These are phyloP conservation scores for Aspergillus cejpii DNA, from an alignment of 2,329 filamentous ascomycete species.

Conservation along the genomic window DNA sequence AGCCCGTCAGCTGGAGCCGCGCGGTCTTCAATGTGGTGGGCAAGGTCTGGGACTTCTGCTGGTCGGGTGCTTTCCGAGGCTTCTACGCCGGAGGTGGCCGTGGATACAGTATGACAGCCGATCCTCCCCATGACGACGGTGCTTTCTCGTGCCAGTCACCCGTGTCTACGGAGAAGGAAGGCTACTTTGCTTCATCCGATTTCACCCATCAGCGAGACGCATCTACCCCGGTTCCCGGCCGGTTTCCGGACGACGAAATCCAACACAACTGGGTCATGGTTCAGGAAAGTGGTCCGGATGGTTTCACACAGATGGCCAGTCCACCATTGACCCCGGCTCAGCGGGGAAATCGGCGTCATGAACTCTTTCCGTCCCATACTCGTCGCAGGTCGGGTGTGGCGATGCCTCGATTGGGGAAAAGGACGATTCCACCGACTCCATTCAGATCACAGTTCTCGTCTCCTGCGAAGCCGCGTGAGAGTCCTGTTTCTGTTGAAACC, in stretches of 20 bases:
- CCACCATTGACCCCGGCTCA: slow-evolving; percentile 17
- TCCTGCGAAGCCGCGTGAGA: slow-evolving; percentile 26
- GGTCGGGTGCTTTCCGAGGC: slow-evolving; percentile 61
- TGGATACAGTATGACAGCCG: slow-evolving; percentile 55
- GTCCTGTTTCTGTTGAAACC: slow-evolving; percentile 51
- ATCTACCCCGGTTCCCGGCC: slow-evolving; percentile 48
- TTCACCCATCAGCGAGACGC: slow-evolving; percentile 8
- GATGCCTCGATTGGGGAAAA: slow-evolving; percentile 23
- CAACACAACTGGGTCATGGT: slow-evolving; percentile 68
- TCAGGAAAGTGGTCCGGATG: slow-evolving; percentile 20
- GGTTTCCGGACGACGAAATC: slow-evolving; percentile 50
- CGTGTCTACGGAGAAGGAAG: slow-evolving; percentile 21
- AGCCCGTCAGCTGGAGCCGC: slow-evolving; percentile 34
- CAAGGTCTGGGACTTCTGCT: slow-evolving; percentile 82
- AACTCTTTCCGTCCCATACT: slow-evolving; percentile 17
- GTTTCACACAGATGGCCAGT: slow-evolving; percentile 11
- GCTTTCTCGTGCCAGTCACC: slow-evolving; percentile 22
- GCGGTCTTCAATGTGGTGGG: slow-evolving; percentile 45
- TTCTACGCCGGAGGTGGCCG: slow-evolving; percentile 80
- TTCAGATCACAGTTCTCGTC: slow-evolving; percentile 20
- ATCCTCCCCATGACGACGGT: slow-evolving; percentile 17
- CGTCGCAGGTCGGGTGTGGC: slow-evolving; percentile 21
- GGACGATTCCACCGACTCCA: slow-evolving; percentile 20
- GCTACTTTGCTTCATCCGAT: slow-evolving; percentile 15
- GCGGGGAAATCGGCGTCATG: slow-evolving; percentile 19